A percentile compares a stretch with the other conserved stretches of the same genome.
These are phyloP conservation scores for Cavenderia fasciculata DNA, from an alignment of 78 protist genomes.

Conservation along the genomic window DNA sequence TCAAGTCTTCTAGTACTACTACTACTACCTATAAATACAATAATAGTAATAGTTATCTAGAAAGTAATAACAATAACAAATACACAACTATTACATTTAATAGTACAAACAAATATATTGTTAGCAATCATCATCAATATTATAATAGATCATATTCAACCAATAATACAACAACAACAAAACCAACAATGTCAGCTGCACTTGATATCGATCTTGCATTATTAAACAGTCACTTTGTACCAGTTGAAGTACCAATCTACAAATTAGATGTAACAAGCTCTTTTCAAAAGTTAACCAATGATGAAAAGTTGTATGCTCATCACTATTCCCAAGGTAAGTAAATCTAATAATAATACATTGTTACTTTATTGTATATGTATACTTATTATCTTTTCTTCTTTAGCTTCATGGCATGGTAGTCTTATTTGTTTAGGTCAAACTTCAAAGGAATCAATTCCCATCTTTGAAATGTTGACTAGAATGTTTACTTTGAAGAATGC, in stretches of 20 bases:
- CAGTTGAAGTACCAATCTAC: constrained; percentile 57
- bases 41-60: no score
- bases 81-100: no score
- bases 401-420: constrained; percentile 74
- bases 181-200: constrained; percentile 15
- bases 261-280: constrained; percentile 54
- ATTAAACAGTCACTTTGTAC: background rate
- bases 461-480: constrained; percentile 68
- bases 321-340: constrained; percentile 25
- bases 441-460: constrained; percentile 55
- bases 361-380: no score
- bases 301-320: constrained; percentile 82
- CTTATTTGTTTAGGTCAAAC: constrained; percentile 80
- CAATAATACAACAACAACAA: no score
- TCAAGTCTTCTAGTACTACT: no score
- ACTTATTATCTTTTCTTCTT: no score
- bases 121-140: no score
- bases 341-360: background rate
- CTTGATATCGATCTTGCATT: background rate
- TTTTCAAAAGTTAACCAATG: constrained; percentile 65
- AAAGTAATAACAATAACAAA: no score
- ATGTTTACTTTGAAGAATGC: constrained; percentile 14
- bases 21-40: no score
- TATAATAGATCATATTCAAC: no score
- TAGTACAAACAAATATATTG: no score